Conservation (phyloP, 306 rosid species). For the Astragalus glycyphyllos region DNA sequence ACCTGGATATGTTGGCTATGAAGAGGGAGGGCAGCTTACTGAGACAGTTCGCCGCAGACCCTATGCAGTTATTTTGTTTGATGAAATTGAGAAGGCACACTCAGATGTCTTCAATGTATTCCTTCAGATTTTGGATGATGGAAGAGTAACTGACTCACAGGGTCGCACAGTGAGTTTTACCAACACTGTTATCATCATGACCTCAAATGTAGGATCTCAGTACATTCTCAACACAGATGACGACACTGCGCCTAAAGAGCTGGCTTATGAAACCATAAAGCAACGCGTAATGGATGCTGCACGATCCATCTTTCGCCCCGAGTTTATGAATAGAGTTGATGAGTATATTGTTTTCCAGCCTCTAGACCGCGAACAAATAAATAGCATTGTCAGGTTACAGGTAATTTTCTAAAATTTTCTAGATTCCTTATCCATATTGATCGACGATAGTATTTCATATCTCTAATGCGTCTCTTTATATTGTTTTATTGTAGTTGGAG, state of each 20-base stretch:
- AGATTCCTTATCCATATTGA: not conserved
- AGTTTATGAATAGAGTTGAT: conserved; percentile 95
- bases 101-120: conserved; percentile 87
- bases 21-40: conserved; percentile 96
- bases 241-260: conserved; percentile 39
- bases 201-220: conserved; percentile 97
- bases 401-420: conserved; percentile 46
- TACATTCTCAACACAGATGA: conserved; percentile 76
- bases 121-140: conserved; percentile 94
- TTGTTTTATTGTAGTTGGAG: conserved; percentile 48
- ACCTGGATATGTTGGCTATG: conserved; percentile 98
- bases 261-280: conserved; percentile 81
- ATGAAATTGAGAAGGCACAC: conserved; percentile 97
- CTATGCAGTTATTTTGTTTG: conserved; percentile 87
- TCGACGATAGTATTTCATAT: not conserved
- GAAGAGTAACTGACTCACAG: conserved; percentile 92
- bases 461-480: not conserved
- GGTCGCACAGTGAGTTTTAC: conserved; percentile 96
- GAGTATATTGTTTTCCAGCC: conserved; percentile 98
- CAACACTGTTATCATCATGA: conserved; percentile 93
- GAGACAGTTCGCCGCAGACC: conserved; percentile 93
- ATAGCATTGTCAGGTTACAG: conserved; percentile 86
- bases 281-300: conserved; percentile 93
- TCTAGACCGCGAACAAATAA: conserved; percentile 79
- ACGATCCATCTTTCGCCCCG: conserved; percentile 85